Evolutionary conservation across 1,139 yeast genomes (phyloP).

Genomic region (Debaryomyces sp.): DNA sequence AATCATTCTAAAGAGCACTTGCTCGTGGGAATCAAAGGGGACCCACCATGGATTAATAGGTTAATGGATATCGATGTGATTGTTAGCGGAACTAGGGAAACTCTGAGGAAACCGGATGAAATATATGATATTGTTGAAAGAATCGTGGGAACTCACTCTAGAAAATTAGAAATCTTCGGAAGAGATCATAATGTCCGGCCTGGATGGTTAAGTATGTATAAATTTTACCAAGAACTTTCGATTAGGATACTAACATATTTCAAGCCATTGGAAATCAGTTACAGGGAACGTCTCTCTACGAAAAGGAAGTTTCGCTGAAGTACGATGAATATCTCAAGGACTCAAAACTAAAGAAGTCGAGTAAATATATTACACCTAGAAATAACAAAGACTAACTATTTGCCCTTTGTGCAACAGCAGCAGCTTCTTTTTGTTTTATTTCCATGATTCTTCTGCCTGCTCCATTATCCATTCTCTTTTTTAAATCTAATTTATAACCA

Average conservation of each 20-base stretch:
- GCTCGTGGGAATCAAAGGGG: conserved; percentile 81
- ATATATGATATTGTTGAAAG: conserved; percentile 84
- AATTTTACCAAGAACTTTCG: neutral
- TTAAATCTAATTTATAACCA: conserved; percentile 62
- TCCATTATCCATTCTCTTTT: conserved; percentile 54
- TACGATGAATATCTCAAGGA: conserved; percentile 27
- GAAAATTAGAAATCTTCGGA: conserved; percentile 88
- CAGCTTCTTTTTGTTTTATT: conserved; percentile 19
- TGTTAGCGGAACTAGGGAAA: conserved; percentile 83
- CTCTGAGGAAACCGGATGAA: conserved; percentile 91
- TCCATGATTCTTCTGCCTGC: conserved; percentile 44
- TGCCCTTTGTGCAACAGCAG: conserved; percentile 8
- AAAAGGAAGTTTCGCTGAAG: conserved; percentile 53
- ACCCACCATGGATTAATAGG: conserved; percentile 70
- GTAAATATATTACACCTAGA: neutral
- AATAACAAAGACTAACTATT: neutral
- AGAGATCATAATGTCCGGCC: conserved; percentile 81
- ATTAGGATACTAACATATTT: conserved; percentile 7
- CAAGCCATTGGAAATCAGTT: conserved; percentile 77
- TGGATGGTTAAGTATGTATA: conserved; percentile 70
- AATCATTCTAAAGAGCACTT: conserved; percentile 94
- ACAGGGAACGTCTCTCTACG: conserved; percentile 59
- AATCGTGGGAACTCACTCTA: conserved; percentile 70
- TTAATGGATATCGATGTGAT: conserved; percentile 74
- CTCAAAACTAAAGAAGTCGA: neutral